Evolutionary conservation across 345 rosid species (phyloP), one percentile per base, ranked within the genome.

Genomic region (Toxicodendron radicans): DNA sequence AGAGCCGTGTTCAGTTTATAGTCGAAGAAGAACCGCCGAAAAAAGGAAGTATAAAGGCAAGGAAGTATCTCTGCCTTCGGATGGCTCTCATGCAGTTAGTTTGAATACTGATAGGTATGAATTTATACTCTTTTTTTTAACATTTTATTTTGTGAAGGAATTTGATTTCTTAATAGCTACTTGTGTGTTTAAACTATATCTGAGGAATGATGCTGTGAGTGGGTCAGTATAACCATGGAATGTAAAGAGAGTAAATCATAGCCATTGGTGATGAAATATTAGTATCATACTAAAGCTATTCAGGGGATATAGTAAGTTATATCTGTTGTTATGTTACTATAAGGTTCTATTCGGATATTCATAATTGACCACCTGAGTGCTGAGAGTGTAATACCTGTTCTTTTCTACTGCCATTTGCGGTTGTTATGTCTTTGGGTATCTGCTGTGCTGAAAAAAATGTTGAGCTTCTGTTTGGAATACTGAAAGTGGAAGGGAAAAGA

Each of bases 1-100:
- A 11, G 86, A 78, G 85, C 86, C 84, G 18, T n/a, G 62, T 68
- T 75, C 89, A 0, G 81, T 86, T 74, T 83, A 83, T 81, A 58
- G 75, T 23, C 61, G 85, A 76, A 81, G 81, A 74, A 76, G 74
- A 53, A 52, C 79, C 58, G 73, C 83, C 43, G 70, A 60, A 54
- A 84, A 64, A 48, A 75, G 76, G 70, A 85, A 77, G 84, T 64
- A 33, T 73, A 85, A 81, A 75, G 83, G 68, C 54, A 80, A 81
- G 77, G 78, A 72, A 62, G 43, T 82, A 58, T 75, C 75, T 56
- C 69, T 30, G 68, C 74, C 83, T 18, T 17, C 51, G n/a, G 27
- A 77, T 59, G 73, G 77, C 48, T 75, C 80, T 72, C 83, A 70
- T 65, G 76, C 78, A 13, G 62, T 73, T 46, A 74, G 66, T 75